Base-by-base conservation (phyloP, 2,329 filamentous ascomycete genomes). In the Chaetothyriales sp. region DNA sequence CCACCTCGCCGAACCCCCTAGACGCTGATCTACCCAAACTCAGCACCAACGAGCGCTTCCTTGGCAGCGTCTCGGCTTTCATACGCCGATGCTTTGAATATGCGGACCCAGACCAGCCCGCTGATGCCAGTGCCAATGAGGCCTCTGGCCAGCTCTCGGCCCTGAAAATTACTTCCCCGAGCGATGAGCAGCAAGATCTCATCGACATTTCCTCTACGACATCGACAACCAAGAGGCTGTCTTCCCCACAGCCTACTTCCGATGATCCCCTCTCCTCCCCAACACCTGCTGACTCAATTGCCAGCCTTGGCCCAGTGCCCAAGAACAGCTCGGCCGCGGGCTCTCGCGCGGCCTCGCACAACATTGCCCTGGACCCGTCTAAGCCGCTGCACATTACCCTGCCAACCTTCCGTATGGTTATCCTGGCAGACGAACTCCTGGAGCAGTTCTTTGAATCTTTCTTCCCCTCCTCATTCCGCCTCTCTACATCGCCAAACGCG, bases 381-480 rank as follows among this genome's bases (percentile, higher is more conserved):
- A 90, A 94, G 56, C 92, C 92, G 5, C 76, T 98, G 0, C 85
- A 95, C 65, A 95, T 98, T 62, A 96, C 92, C 0, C 76, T 98
- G 1, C 92, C 92, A 1, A 98, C 92, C 0, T 98, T 98, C 76
- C 84, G 92, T 57, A 98, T 98, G 92, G 88, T 98, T 2, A 86
- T 98, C 8, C 79, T 98, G 6, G 92, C 92, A 44, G 92, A 98
- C 63, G 92, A 98, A 66, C 77, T 93, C 0, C 78, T 98, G 5
- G 90, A 98, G 62, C 86, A 93, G 59, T 98, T 98, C 69, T 98
- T 98, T 65, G 92, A 98, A 69, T 86, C 86, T 0, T 93, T 88
- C 43, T 95, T 96, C 69, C 87, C 90, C 0, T 81, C 85, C 48
- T 95, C 88, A 1, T 93, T 98, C 77, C 87, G 86, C 61, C 81